Evolutionary conservation across 2,329 filamentous ascomycete species (phyloP), one percentile per base, ranked within the genome.

Genomic region (Blastomyces gilchristii): DNA sequence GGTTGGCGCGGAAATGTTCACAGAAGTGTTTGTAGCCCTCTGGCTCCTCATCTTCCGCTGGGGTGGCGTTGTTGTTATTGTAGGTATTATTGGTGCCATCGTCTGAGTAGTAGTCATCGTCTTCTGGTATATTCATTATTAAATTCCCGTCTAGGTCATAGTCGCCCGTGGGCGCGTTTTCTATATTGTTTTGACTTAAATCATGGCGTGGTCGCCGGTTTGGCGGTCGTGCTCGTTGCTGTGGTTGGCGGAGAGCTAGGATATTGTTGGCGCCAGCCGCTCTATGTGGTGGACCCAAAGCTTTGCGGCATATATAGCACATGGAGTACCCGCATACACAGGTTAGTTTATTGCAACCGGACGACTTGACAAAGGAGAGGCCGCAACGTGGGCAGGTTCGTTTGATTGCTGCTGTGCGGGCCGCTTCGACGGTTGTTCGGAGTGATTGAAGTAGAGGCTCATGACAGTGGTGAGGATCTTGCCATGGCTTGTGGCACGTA

Each of bases 301-400:
- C 87, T 68, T 87, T 87, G 50, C 94, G 89, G 75, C 94, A 99
- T 57, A 97, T 85, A 72, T 99, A 99, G 74, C 94, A 99, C 93
- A 97, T 97, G 69, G 89, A 88, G 77, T 97, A 97, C 9, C 94
- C 94, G 76, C 94, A 99, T 18, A 91, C 87, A 73, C 94, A 97
- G 6, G 91, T 93, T 50, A 99, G 82, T 78, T 97, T 97, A 80
- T 99, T 99, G 82, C 94, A 99, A 70, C 94, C 94, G 34, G 87
- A 87, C 7, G 86, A 88, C 75, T 97, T 97, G 76, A 99, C 90
- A 73, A 97, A 97, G 18, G 87, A 90, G 11, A 92, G 90, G 68
- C 90, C 88, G 79, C 94, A 99, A 58, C 88, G 85, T 9, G 94
- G 94, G 73, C 94, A 99, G 11, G 94, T 93, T 60, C 94, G 89